Base-by-base conservation (phyloP, 2,329 filamentous ascomycete species). In the Ophiocordyceps robertsii region DNA sequence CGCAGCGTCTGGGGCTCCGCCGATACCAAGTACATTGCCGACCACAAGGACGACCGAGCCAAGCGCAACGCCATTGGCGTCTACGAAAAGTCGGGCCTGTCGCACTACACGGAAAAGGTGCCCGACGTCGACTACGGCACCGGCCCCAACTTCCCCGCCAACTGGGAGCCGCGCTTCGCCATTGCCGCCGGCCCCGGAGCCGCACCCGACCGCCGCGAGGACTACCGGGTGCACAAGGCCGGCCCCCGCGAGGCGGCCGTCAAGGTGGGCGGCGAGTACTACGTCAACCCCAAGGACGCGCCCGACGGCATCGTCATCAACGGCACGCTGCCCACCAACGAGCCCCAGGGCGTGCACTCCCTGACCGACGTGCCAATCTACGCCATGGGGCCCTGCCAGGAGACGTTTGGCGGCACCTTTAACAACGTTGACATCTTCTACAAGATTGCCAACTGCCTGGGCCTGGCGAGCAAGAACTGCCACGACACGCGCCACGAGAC, bases 101-200 rank as follows among this genome's bases (percentile, higher is more conserved):
- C 80, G 1, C 81, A 88, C 60, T 93, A 93, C 70, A 77, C 75
- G 5, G 65, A 75, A 36, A 65, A 69, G 43, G 63, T 65, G 48
- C 62, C 67, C 32, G 72, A 73, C 46, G 70, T 83, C 49, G 74
- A 75, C 44, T 90, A 90, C 68, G 73, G 72, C 52, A 83, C 84
- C 19, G 81, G 82, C 41, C 70, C 76, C 51, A 75, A 84, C 65
- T 93, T 92, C 70, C 86, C 86, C 17, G 69, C 75, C 47, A 87
- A 86, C 67, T 92, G 86, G 85, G 82, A 86, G 57, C 86, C 86
- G 13, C 75, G 86, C 29, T 92, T 90, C 64, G 82, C 83, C 44
- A 76, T 93, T 40, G 84, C 83, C 43, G 73, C 78, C 35, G 86
- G 86, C 41, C 61, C 86, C 30, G 75, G 70, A 39, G 83, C 83